These are phyloP conservation scores for Acacia confusa DNA, from an alignment of 306 rosid genomes.

Conservation along the genomic window DNA sequence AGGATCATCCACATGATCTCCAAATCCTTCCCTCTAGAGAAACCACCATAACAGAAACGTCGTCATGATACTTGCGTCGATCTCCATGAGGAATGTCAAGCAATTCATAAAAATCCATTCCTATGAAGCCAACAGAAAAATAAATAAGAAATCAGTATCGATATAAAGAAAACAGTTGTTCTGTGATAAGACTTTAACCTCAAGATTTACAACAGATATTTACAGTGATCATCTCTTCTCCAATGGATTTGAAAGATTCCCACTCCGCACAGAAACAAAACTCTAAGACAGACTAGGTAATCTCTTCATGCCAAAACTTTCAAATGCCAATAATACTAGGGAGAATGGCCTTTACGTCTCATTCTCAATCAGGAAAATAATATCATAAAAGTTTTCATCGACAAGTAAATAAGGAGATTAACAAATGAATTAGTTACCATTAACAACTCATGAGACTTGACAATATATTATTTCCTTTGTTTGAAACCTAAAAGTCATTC, in stretches of 20 bases:
- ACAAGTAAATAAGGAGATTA: too few species aligned
- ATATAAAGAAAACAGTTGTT: background rate
- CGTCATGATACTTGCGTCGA: slow-evolving; percentile 66
- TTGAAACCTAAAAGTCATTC: too few species aligned
- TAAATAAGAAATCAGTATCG: background rate
- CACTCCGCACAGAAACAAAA: background rate
- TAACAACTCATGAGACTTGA: too few species aligned
- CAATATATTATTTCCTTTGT: too few species aligned
- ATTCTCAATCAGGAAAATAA: too few species aligned
- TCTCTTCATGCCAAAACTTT: background rate
- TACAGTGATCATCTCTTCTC: background rate
- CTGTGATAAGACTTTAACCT: background rate
- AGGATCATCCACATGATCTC: slow-evolving; percentile 59
- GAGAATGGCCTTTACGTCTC: too few species aligned
- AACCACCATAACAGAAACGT: slow-evolving; percentile 66
- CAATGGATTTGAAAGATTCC: background rate
- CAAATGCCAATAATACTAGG: background rate
- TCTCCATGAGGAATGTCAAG: slow-evolving; percentile 68
- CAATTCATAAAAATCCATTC: slow-evolving; percentile 69
- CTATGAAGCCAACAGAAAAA: slow-evolving; percentile 12
- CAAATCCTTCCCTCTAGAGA: slow-evolving; percentile 70
- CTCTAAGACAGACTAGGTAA: background rate
- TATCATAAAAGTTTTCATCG: too few species aligned
- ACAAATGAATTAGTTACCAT: too few species aligned
- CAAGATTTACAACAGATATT: background rate